phyloP scores from a whole-genome alignment of 2,329 filamentous ascomycete species.

The Neocucurbitaria cava region DNA sequence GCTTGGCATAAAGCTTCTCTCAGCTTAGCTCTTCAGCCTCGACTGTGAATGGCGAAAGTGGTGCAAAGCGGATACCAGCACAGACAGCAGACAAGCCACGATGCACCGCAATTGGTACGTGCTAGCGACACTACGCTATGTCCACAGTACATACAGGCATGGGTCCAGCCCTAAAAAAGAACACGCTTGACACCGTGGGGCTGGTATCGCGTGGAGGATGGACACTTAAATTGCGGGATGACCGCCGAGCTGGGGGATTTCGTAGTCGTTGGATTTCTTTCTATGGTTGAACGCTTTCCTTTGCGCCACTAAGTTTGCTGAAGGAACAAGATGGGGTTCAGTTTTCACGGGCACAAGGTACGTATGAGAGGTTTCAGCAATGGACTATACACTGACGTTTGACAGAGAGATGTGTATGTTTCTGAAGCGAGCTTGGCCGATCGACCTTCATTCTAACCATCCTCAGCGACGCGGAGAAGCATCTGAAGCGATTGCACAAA shows the following conservation, averaged over 20 bases:
- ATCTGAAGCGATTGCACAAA: constrained; percentile 44
- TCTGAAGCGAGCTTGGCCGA: not conserved
- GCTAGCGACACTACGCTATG: constrained; percentile 8
- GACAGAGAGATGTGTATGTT: constrained; percentile 37
- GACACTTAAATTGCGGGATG: constrained; percentile 9
- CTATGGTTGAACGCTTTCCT: not conserved
- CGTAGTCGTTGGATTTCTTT: not conserved
- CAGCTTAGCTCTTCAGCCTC: constrained; percentile 13
- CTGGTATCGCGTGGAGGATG: not conserved
- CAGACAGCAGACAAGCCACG: constrained; percentile 20
- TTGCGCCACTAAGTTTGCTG: not conserved
- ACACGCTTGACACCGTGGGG: constrained; percentile 8
- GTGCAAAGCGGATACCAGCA: constrained; percentile 6
- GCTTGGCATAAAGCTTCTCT: constrained; percentile 11
- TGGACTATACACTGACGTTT: constrained; percentile 7
- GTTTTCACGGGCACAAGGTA: constrained; percentile 39
- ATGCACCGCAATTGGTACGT: constrained; percentile 12
- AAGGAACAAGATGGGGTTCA: constrained; percentile 36
- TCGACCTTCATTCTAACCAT: constrained; percentile 12
- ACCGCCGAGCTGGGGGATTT: constrained; percentile 2
- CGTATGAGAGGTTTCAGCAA: not conserved
- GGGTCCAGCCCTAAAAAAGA: constrained; percentile 13
- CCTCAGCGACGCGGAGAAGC: constrained; percentile 44
- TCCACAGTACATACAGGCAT: constrained; percentile 2
- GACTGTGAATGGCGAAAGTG: constrained; percentile 4